phyloP scores from a whole-genome alignment of 495 filamentous ascomycete genomes.

The Evansstolkia leycettana region DNA sequence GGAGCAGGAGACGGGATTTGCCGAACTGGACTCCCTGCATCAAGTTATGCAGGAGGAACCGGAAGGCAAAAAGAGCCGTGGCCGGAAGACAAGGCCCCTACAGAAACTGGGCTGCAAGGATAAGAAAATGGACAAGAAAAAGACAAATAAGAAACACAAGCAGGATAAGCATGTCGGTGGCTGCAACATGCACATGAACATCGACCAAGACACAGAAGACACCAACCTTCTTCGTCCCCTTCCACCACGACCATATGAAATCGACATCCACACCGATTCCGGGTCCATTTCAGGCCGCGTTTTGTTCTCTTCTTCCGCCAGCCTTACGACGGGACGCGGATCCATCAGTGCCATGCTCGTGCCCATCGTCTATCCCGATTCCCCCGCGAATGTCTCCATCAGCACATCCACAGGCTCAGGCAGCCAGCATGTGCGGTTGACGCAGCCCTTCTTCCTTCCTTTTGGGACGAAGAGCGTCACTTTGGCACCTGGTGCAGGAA shows the following conservation, averaged over 20 bases:
- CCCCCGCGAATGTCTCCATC: not conserved
- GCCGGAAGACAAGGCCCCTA: constrained; percentile 1
- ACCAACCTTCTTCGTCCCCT: not conserved
- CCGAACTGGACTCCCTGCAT: not conserved
- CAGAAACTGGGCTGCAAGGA: not conserved
- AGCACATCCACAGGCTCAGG: constrained; percentile 1
- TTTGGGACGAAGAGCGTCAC: not conserved
- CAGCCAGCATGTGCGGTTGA: constrained; percentile 3
- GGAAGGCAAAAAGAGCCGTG: not conserved
- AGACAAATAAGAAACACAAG: no score
- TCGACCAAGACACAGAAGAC: not conserved
- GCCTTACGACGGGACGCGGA: constrained; percentile 2
- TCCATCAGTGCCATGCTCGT: constrained; percentile 3
- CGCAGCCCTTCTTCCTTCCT: constrained; percentile 2
- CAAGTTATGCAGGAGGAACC: not conserved
- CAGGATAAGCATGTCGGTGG: no score
- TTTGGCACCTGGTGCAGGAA: not conserved
- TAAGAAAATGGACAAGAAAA: not conserved
- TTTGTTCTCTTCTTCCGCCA: constrained; percentile 5
- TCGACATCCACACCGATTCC: constrained; percentile 5
- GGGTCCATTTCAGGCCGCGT: constrained; percentile 5
- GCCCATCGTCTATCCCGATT: constrained; percentile 2
- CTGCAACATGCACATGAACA: not conserved
- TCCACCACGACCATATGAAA: constrained; percentile 7
- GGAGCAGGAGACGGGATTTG: not conserved